These are phyloP conservation scores for Aspergillus tamarii DNA, from an alignment of 2,329 filamentous ascomycete genomes.

Conservation along the genomic window DNA sequence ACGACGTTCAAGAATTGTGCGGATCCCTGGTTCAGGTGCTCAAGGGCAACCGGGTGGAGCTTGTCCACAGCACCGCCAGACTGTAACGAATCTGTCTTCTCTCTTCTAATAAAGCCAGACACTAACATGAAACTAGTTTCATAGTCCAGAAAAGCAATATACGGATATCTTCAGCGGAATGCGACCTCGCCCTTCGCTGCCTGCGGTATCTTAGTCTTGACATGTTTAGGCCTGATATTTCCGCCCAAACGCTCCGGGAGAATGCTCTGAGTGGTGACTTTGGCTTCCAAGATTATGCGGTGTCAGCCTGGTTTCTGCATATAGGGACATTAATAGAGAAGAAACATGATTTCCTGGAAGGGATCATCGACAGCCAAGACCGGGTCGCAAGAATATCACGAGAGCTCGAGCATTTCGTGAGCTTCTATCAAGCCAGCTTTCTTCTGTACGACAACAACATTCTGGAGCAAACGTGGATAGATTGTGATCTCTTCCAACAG, in stretches of 20 bases:
- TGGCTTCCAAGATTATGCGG: constrained; percentile 11
- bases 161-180: constrained; percentile 4
- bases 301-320: constrained; percentile 8
- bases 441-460: neutral
- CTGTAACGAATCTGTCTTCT: neutral
- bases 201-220: constrained; percentile 12
- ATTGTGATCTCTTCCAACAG: constrained; percentile 6
- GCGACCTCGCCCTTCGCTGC: constrained; percentile 13
- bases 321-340: constrained; percentile 4
- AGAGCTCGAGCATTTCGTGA: constrained; percentile 4
- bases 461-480: neutral
- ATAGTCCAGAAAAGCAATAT: constrained; percentile 3
- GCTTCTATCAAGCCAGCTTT: neutral
- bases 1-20: constrained; percentile 10
- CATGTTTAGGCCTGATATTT: constrained; percentile 3
- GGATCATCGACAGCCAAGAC: neutral
- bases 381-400: neutral
- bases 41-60: constrained; percentile 12
- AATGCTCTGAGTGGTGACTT: constrained; percentile 3
- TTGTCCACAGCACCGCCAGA: constrained; percentile 15
- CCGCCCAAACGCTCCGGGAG: neutral
- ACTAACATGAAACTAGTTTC: neutral
- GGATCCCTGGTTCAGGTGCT: constrained; percentile 15
- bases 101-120: neutral
- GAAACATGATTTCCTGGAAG: neutral